Conservation (phyloP, 805 yeast genomes). For the Soucietia sequanensis region DNA sequence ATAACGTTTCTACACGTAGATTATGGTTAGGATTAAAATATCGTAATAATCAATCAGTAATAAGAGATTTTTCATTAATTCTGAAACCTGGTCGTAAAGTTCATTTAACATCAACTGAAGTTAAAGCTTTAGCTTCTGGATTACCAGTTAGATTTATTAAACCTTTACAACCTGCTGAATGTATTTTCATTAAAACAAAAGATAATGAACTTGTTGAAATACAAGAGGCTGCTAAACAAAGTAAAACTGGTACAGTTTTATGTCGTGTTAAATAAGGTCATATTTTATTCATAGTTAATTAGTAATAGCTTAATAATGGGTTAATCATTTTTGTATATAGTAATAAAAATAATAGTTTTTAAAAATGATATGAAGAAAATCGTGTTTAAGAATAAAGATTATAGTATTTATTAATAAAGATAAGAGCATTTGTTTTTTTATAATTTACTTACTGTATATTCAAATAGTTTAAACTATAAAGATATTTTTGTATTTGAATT, state of each 20-base stretch:
- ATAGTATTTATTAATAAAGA: too few relatives aligned
- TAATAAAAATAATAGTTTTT: too few relatives aligned
- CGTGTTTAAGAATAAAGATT: not conserved
- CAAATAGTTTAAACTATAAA: slow-evolving; percentile 15
- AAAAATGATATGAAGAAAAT: not conserved
- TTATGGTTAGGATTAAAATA: slow-evolving; percentile 93
- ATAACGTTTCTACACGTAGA: slow-evolving; percentile 80
- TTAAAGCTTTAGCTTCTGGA: slow-evolving; percentile 75
- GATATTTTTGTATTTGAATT: slow-evolving; percentile 45
- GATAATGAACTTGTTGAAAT: slow-evolving; percentile 61
- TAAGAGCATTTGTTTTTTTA: too few relatives aligned
- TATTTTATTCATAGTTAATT: slow-evolving; percentile 7
- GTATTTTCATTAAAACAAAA: slow-evolving; percentile 62
- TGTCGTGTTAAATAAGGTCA: slow-evolving; percentile 61
- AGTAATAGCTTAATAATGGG: too few relatives aligned
- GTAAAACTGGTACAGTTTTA: slow-evolving; percentile 72
- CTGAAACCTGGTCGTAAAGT: slow-evolving; percentile 85
- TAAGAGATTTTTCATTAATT: slow-evolving; percentile 67
- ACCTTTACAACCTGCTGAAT: slow-evolving; percentile 88
- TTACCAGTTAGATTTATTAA: slow-evolving; percentile 67
- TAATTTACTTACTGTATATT: too few relatives aligned
- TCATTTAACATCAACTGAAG: slow-evolving; percentile 57
- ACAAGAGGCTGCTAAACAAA: slow-evolving; percentile 80
- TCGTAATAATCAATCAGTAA: slow-evolving; percentile 73
- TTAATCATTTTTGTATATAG: too few relatives aligned